A percentile compares a stretch with the other conserved stretches of the same genome.
phyloP scores from a whole-genome alignment of 2,329 filamentous ascomycete genomes.

The Trichophyton benhamiae region DNA sequence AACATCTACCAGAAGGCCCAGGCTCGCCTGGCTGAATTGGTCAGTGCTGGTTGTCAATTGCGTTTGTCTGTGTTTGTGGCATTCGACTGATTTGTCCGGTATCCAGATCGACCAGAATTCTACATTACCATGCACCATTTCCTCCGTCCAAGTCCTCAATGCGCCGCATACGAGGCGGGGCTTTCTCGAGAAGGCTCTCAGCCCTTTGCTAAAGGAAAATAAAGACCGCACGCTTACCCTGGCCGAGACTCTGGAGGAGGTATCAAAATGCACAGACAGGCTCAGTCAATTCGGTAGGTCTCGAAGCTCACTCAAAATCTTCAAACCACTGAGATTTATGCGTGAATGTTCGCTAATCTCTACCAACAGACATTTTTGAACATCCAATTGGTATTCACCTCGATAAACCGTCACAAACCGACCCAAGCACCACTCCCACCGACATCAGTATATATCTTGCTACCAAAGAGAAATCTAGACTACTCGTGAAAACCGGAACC shows the following conservation, averaged over 20 bases:
- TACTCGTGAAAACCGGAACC: conserved; percentile 86
- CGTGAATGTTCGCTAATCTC: neutral
- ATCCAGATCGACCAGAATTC: conserved; percentile 64
- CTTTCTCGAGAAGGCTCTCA: conserved; percentile 72
- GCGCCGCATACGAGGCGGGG: conserved; percentile 68
- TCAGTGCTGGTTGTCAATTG: conserved; percentile 25
- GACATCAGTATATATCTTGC: conserved; percentile 72
- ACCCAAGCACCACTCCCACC: conserved; percentile 57
- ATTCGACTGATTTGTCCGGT: neutral
- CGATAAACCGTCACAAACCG: conserved; percentile 57
- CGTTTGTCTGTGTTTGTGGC: neutral
- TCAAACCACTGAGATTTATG: neutral
- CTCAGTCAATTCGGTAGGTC: conserved; percentile 64
- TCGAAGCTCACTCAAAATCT: neutral
- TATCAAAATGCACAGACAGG: conserved; percentile 59
- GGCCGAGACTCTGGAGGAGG: conserved; percentile 60
- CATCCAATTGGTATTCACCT: conserved; percentile 71
- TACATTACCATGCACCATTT: conserved; percentile 76
- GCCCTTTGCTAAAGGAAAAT: conserved; percentile 60
- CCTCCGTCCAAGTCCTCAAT: conserved; percentile 70
- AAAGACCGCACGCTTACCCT: conserved; percentile 60
- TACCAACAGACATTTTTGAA: conserved; percentile 63
- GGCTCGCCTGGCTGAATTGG: conserved; percentile 52
- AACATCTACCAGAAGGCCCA: conserved; percentile 52
- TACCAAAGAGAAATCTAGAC: conserved; percentile 64